Evolutionary conservation across 768 basidiomycete species (phyloP), one percentile per base, ranked within the genome.

Genomic region (Serpula lacrymans): DNA sequence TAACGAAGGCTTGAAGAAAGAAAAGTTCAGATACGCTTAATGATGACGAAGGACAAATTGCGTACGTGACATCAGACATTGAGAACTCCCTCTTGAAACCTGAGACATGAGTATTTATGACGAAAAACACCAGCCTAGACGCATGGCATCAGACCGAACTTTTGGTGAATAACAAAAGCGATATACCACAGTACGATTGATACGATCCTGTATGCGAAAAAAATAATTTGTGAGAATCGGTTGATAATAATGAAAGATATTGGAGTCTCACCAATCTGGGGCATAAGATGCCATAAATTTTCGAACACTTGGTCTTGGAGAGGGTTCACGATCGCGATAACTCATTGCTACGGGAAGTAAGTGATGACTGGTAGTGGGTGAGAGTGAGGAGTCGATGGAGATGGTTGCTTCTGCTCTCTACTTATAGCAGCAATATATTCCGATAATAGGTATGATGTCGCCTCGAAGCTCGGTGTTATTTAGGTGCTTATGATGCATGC

Each of bases 21-120:
- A 21, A 5, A 40, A 34, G 25, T 12, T 35, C 17, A 45, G 43
- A 44, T 58, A 51, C 53, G 49, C 55, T 28, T 42, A 41, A 14
- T 27, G 2, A 21, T 13, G 25, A 41, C 5, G 4, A 24, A 34
- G 17, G 26, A 24, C 41, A 16, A 20, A 37, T 21, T 38, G 71
- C 83, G 50, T 52, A 88, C 82, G 87, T 81, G 9, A 71, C 74
- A 63, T 94, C 92, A 26, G 69, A 57, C 22, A 92, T 64, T 1
- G 87, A 89, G 60, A 95, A 95, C 18, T 80, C 70, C 42, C 92
- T 68, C 59, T 80, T 74, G 65, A 81, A 93, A 2, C 86, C 87
- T 25, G 75, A 57, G 7, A 86, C 67, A 10, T 63, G 32, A 20
- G 67, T 64, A 48, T 80, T 69, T 18, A 90, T 60, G 3, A 75